A percentile compares a stretch with the other conserved stretches of the same genome.
Evolutionary conservation across 2,329 filamentous ascomycete species (phyloP).

Genomic region (Penicillium sp.): DNA sequence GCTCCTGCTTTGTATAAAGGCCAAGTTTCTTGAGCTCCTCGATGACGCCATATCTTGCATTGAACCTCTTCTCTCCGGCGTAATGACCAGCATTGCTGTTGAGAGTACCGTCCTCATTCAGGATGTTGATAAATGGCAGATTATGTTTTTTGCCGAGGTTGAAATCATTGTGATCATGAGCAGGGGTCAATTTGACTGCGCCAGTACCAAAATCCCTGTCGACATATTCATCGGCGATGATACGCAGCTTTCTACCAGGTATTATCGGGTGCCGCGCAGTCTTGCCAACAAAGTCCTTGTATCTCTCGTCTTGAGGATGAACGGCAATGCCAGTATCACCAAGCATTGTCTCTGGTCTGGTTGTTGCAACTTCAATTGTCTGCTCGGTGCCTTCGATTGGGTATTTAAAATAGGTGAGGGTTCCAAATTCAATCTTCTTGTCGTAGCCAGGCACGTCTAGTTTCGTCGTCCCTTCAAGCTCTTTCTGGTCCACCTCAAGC

Average conservation of each 20-base stretch:
- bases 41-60: slow-evolving; percentile 77
- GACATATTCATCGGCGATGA: neutral
- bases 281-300: neutral
- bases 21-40: slow-evolving; percentile 76
- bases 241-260: neutral
- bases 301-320: neutral
- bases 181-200: slow-evolving; percentile 91
- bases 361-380: too few relatives aligned
- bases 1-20: slow-evolving; percentile 84
- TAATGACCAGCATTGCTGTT: slow-evolving; percentile 79
- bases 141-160: slow-evolving; percentile 70
- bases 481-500: too few relatives aligned
- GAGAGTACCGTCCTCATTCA: slow-evolving; percentile 82
- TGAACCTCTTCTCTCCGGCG: slow-evolving; percentile 80
- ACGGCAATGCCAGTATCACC: too few relatives aligned
- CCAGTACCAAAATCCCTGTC: slow-evolving; percentile 78
- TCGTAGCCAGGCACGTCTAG: too few relatives aligned
- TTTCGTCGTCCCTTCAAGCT: too few relatives aligned
- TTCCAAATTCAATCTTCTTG: too few relatives aligned
- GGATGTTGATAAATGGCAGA: slow-evolving; percentile 84
- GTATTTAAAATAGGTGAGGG: too few relatives aligned
- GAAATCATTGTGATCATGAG: slow-evolving; percentile 93
- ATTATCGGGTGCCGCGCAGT: neutral
- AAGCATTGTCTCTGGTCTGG: too few relatives aligned
- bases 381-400: too few relatives aligned